Percentiles rank a stretch among this genome's conserved stretches.
These are phyloP conservation scores for Seminavis robusta DNA, from an alignment of 108 stramenopile species.

Conservation along the genomic window DNA sequence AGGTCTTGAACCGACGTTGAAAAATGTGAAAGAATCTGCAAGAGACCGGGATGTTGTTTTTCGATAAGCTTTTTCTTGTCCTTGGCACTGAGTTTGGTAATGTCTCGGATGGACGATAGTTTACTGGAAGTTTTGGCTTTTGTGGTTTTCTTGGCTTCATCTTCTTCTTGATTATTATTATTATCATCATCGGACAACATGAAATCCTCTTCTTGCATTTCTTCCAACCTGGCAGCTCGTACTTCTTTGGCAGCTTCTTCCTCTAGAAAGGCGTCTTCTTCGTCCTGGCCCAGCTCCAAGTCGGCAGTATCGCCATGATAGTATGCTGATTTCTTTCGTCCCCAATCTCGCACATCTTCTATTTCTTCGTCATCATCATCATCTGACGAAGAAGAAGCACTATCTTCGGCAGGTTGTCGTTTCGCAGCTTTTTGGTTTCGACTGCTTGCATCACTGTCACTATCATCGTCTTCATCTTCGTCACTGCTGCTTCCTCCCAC, in stretches of 20 bases:
- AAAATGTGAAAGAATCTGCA: conserved; percentile 70
- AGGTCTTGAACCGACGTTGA: conserved; percentile 41
- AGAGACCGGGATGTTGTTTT: conserved; percentile 67
- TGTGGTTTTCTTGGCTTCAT: conserved; percentile 18
- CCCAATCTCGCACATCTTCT: conserved; percentile 67
- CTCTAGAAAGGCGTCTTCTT: conserved; percentile 75
- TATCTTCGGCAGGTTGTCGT: not conserved
- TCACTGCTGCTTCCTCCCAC: conserved; percentile 42
- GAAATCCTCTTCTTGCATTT: conserved; percentile 85
- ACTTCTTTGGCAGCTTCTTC: conserved; percentile 84
- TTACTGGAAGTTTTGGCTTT: conserved; percentile 1
- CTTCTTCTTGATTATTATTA: conserved; percentile 16
- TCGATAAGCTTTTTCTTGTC: conserved; percentile 59
- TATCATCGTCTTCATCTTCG: conserved; percentile 32
- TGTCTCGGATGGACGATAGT: conserved; percentile 23
- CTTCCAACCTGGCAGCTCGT: conserved; percentile 58
- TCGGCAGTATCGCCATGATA: conserved; percentile 95
- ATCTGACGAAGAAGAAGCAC: not conserved
- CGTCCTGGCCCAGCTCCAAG: conserved; percentile 91
- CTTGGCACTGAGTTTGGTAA: conserved; percentile 50
- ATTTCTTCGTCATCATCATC: conserved; percentile 31
- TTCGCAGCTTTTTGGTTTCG: conserved; percentile 16
- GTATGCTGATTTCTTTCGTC: conserved; percentile 79
- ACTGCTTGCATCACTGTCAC: conserved; percentile 21
- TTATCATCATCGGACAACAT: conserved; percentile 49